Percentiles rank a stretch among this genome's conserved stretches.
These are phyloP conservation scores for Nemania sp. DNA, from an alignment of 2,329 filamentous ascomycete genomes.

Conservation along the genomic window DNA sequence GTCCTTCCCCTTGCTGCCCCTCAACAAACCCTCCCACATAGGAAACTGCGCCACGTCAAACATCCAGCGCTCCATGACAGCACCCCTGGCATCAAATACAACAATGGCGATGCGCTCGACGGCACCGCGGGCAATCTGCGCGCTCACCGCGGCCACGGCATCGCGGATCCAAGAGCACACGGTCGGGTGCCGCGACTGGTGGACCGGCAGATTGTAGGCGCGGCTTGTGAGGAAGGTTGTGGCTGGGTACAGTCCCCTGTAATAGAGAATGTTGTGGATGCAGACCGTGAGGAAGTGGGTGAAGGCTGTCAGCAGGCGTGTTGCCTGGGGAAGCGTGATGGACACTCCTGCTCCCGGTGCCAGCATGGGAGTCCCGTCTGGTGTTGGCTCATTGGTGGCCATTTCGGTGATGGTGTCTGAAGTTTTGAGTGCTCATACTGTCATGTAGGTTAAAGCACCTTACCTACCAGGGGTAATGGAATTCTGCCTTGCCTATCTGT, in stretches of 20 bases:
- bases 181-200: conserved; percentile 82
- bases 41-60: conserved; percentile 62
- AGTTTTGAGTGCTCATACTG: neutral
- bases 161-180: conserved; percentile 87
- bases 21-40: conserved; percentile 45
- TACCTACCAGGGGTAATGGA: no score
- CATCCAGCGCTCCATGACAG: conserved; percentile 64
- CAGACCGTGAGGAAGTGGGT: conserved; percentile 79
- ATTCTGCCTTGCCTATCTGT: no score
- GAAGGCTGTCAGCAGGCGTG: conserved; percentile 69
- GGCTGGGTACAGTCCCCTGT: conserved; percentile 77
- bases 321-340: conserved; percentile 50
- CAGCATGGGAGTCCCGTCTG: conserved; percentile 24
- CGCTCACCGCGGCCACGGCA: conserved; percentile 72
- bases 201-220: conserved; percentile 82
- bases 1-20: conserved; percentile 30
- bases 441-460: no score
- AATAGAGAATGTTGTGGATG: conserved; percentile 84
- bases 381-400: conserved; percentile 4
- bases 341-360: conserved; percentile 17
- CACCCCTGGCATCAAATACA: conserved; percentile 45
- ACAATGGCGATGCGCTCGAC: conserved; percentile 55
- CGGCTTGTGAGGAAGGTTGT: conserved; percentile 77
- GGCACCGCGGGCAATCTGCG: conserved; percentile 66
- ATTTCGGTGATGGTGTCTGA: conserved; percentile 1